Base-by-base conservation (phyloP, 2,329 filamentous ascomycete species). In the Clathrospora elynae region DNA sequence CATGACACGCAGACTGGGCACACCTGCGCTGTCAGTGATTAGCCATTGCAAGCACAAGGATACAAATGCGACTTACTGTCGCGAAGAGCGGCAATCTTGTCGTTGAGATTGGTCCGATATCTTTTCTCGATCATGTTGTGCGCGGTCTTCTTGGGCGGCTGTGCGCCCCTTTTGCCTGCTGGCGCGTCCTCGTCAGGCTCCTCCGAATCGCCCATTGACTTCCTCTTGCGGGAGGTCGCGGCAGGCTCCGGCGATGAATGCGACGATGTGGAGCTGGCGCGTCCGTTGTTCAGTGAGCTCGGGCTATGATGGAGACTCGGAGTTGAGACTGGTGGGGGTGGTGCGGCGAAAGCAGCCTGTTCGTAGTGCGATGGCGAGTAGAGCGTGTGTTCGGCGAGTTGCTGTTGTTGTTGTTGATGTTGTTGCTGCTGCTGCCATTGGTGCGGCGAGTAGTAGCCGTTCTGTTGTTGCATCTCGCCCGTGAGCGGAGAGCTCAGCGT, bases 91-190 rank as follows among this genome's bases (percentile, higher is more conserved):
- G 90, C 87, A 60, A 97, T 97, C 75, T 97, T 97, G 67, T 96
- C 92, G 65, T 97, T 97, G 43, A 97, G 78, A 64, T 97, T 97
- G 39, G 89, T 96, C 60, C 92, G 85, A 71, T 97, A 97, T 55
- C 92, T 79, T 78, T 96, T 97, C 74, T 97, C 92, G 51, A 97
- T 96, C 80, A 97, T 93, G 71, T 96, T 97, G 73, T 97, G 92
- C 2, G 92, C 90, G 20, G 91, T 95, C 78, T 96, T 96, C 78
- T 96, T 96, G 45, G 76, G 75, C 17, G 74, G 79, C 35, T 66
- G 78, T 16, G 63, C 76, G 60, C 78, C 84, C 57, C 78, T 79
- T 35, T 81, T 68, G n/a, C 53, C 55, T 1, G 59, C 46, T 70
- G 19, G 78, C 73, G 31, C 82, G 77, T 48, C 34, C 9, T 85